phyloP scores from a whole-genome alignment of 495 filamentous ascomycete genomes.

The Durotheca rogersii region DNA sequence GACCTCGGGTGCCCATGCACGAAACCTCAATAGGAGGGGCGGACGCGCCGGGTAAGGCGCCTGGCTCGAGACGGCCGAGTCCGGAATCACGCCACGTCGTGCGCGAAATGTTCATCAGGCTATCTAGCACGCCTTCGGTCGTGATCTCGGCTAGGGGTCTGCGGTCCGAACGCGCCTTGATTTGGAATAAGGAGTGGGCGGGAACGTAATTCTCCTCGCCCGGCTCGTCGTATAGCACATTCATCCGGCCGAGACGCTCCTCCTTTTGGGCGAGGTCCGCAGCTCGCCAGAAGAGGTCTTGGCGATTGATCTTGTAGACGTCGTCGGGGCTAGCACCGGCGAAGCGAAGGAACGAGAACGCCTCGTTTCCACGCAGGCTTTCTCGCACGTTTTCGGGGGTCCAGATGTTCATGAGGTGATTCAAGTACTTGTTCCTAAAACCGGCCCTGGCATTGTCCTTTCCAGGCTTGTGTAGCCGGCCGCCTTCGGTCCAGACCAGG shows the following conservation, averaged over 20 bases:
- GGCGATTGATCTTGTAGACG: conserved; percentile 62
- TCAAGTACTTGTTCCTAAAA: conserved; percentile 70
- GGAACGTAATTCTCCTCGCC: conserved; percentile 64
- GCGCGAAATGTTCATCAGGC: conserved; percentile 77
- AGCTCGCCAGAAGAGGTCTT: conserved; percentile 59
- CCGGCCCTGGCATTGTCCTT: conserved; percentile 72
- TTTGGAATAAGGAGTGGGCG: conserved; percentile 75
- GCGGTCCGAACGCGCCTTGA: conserved; percentile 67
- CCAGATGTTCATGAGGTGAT: conserved; percentile 87
- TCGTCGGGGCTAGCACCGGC: conserved; percentile 75
- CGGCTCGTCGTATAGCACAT: conserved; percentile 45
- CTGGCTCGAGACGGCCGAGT: conserved; percentile 75
- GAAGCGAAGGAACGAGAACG: conserved; percentile 91
- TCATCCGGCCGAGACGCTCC: conserved; percentile 51
- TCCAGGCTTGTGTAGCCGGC: conserved; percentile 74
- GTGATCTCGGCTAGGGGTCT: conserved; percentile 69
- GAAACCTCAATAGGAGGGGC: conserved; percentile 86
- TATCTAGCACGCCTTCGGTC: conserved; percentile 67
- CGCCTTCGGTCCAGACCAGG: conserved; percentile 72
- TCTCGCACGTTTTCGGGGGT: conserved; percentile 73
- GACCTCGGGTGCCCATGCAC: conserved; percentile 64
- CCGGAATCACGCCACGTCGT: conserved; percentile 65
- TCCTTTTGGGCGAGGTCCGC: conserved; percentile 53
- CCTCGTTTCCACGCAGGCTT: conserved; percentile 52
- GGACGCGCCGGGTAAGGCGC: conserved; percentile 68